A percentile compares a stretch with the other conserved stretches of the same genome.
These are phyloP conservation scores for Umbellularia californica DNA, from an alignment of 164 flowering plant species.

Conservation along the genomic window DNA sequence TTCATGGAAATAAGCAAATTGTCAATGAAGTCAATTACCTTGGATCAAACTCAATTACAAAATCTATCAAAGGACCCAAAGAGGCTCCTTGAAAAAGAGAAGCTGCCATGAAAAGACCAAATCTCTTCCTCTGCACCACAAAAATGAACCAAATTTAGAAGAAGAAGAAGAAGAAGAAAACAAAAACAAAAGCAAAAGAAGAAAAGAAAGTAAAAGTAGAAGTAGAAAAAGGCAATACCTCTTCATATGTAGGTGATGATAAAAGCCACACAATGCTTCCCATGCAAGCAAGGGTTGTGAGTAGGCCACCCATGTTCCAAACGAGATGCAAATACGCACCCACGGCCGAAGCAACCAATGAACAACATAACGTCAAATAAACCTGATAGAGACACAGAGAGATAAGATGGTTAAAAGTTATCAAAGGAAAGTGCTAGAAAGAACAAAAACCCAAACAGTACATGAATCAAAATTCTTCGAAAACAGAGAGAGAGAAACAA, in stretches of 20 bases:
- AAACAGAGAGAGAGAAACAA: no score
- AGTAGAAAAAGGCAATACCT: slow-evolving; percentile 40
- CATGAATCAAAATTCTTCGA: no score
- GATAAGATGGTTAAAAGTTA: neutral
- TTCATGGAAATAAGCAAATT: no score
- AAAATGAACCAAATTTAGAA: neutral
- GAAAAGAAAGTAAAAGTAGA: neutral
- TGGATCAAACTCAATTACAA: slow-evolving; percentile 65
- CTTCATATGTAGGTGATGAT: slow-evolving; percentile 45
- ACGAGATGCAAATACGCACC: slow-evolving; percentile 77
- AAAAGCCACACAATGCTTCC: slow-evolving; percentile 60
- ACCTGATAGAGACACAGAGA: slow-evolving; percentile 55
- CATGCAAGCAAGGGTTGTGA: slow-evolving; percentile 54
- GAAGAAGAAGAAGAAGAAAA: neutral
- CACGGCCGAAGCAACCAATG: slow-evolving; percentile 64
- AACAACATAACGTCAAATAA: slow-evolving; percentile 68
- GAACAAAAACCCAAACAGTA: no score
- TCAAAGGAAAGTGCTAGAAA: no score
- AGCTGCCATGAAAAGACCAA: slow-evolving; percentile 63
- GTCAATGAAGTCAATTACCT: slow-evolving; percentile 35
- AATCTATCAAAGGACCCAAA: slow-evolving; percentile 70
- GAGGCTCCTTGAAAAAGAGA: slow-evolving; percentile 72
- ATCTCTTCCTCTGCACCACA: slow-evolving; percentile 54
- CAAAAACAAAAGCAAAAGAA: neutral
- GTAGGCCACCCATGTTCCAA: slow-evolving; percentile 80